Percentiles rank a stretch among this genome's conserved stretches.
These are phyloP conservation scores for Stephania cephalantha DNA, from an alignment of 164 flowering plant genomes.

Conservation along the genomic window DNA sequence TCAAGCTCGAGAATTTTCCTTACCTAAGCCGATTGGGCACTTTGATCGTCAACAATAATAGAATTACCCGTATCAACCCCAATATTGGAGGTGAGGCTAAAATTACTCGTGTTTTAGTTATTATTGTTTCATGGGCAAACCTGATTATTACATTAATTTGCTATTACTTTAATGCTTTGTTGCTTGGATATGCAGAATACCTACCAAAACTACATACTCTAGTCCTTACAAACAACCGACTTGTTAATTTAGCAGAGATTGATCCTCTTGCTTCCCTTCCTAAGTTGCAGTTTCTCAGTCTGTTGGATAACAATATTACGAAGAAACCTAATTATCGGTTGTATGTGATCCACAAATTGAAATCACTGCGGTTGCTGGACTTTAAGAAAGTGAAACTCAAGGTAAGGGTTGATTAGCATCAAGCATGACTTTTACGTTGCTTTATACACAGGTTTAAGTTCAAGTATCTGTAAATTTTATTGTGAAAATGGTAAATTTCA, in stretches of 20 bases:
- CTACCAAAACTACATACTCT: conserved; percentile 83
- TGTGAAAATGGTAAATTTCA: not conserved
- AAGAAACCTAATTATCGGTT: conserved; percentile 86
- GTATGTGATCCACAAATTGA: conserved; percentile 83
- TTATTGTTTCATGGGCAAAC: not conserved
- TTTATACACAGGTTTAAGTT: no score
- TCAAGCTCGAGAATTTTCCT: conserved; percentile 92
- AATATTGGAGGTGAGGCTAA: conserved; percentile 64
- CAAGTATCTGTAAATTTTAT: not conserved
- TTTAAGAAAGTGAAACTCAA: conserved; percentile 84
- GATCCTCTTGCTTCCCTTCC: conserved; percentile 90
- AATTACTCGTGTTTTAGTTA: not conserved
- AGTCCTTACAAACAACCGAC: conserved; percentile 89
- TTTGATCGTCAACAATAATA: conserved; percentile 70
- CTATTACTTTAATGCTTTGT: conserved; percentile 1
- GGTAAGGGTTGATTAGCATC: conserved; percentile 33
- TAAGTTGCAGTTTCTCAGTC: conserved; percentile 72
- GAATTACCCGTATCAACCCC: conserved; percentile 86
- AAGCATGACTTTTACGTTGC: not conserved
- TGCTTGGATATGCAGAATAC: conserved; percentile 52
- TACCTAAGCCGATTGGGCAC: conserved; percentile 73
- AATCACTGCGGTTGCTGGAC: conserved; percentile 74
- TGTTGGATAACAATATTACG: conserved; percentile 79
- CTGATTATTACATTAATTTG: not conserved
- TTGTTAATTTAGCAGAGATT: conserved; percentile 87